Evolutionary conservation across 179 eudicot genomes (phyloP).

Genomic region (Drosera spatulata): DNA sequence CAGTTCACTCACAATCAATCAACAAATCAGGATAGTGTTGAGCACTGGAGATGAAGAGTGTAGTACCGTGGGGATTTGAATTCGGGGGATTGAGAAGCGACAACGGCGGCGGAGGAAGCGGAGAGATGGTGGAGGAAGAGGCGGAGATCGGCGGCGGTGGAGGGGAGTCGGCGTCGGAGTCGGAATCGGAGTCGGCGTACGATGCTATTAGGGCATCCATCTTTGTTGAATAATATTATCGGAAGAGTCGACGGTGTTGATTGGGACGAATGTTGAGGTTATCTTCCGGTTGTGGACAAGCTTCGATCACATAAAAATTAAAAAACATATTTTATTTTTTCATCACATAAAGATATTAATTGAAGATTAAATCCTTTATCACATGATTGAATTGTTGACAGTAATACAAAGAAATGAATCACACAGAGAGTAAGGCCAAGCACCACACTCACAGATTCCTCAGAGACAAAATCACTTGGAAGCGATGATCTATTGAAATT

Average conservation of each 20-base stretch:
- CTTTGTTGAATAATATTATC: not conserved
- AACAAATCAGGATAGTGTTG: constrained; percentile 1
- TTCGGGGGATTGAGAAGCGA: constrained; percentile 53
- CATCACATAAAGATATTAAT: too few relatives aligned
- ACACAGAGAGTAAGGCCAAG: too few relatives aligned
- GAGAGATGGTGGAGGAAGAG: constrained; percentile 5
- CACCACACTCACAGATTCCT: too few relatives aligned
- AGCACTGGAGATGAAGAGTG: not conserved
- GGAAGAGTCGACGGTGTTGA: not conserved
- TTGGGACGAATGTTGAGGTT: too few relatives aligned
- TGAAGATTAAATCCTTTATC: too few relatives aligned
- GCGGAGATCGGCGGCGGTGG: not conserved
- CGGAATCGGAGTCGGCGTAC: constrained; percentile 46
- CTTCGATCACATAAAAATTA: too few relatives aligned
- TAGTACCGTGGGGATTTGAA: constrained; percentile 35
- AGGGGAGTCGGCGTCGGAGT: constrained; percentile 30
- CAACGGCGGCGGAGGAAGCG: constrained; percentile 70
- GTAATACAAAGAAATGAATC: too few relatives aligned
- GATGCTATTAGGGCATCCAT: constrained; percentile 82
- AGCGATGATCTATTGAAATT: too few relatives aligned
- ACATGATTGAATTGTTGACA: too few relatives aligned
- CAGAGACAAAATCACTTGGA: too few relatives aligned
- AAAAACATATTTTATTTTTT: too few relatives aligned
- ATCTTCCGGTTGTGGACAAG: too few relatives aligned
- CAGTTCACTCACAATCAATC: not conserved